Evolutionary conservation across 2,329 filamentous ascomycete species (phyloP).

Genomic region (Fragosphaeria purpurea): DNA sequence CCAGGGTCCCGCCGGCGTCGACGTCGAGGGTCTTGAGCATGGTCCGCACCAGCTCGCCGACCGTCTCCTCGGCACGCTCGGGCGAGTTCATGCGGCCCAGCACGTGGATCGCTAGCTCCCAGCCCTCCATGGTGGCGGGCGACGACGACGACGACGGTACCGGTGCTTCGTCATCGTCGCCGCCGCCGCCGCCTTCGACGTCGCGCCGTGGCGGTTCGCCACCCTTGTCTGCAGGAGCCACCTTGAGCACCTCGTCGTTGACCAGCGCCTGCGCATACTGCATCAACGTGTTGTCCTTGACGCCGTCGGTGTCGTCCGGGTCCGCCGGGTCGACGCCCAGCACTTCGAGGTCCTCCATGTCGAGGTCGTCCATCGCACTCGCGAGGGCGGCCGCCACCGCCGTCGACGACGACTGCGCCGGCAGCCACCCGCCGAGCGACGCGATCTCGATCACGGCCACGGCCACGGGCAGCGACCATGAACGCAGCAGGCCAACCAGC

Average conservation of each 20-base stretch:
- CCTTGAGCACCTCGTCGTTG: slow-evolving; percentile 39
- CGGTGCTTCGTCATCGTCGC: neutral
- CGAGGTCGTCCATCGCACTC: slow-evolving; percentile 40
- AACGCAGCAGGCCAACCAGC: slow-evolving; percentile 61
- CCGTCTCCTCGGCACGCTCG: slow-evolving; percentile 59
- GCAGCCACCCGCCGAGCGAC: slow-evolving; percentile 74
- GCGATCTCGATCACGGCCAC: slow-evolving; percentile 75
- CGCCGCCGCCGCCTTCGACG: slow-evolving; percentile 18
- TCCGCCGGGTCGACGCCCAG: slow-evolving; percentile 55
- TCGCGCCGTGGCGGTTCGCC: slow-evolving; percentile 1
- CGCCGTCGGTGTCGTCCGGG: slow-evolving; percentile 50
- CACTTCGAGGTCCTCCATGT: slow-evolving; percentile 76
- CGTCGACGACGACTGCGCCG: slow-evolving; percentile 42
- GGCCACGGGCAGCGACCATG: slow-evolving; percentile 73
- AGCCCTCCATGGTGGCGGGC: slow-evolving; percentile 52
- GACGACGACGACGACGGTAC: neutral
- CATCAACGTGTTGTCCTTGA: slow-evolving; percentile 70
- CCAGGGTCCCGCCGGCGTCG: slow-evolving; percentile 60
- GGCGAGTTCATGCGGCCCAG: slow-evolving; percentile 71
- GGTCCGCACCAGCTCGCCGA: slow-evolving; percentile 60
- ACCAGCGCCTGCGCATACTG: slow-evolving; percentile 64
- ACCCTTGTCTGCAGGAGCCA: slow-evolving; percentile 20
- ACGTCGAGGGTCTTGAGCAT: slow-evolving; percentile 54
- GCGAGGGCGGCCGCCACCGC: slow-evolving; percentile 36
- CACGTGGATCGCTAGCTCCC: slow-evolving; percentile 80